Percentiles rank a stretch among this genome's conserved stretches.
phyloP scores from a whole-genome alignment of 306 rosid genomes.

The Comarum palustre region DNA sequence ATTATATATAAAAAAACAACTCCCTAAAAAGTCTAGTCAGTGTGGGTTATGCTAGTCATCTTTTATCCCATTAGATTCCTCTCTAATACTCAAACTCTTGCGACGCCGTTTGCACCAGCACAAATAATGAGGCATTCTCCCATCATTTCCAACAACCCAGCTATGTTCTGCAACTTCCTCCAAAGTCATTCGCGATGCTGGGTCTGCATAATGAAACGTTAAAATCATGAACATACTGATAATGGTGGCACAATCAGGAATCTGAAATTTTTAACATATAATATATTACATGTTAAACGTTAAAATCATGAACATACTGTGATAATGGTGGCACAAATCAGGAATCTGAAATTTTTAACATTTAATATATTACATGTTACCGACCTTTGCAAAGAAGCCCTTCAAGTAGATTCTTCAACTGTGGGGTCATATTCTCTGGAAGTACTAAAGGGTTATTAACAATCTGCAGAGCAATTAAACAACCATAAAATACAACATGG shows the following conservation, averaged over 20 bases:
- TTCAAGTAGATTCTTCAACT: constrained; percentile 60
- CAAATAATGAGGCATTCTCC: constrained; percentile 55
- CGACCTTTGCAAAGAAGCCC: constrained; percentile 92
- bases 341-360: background rate
- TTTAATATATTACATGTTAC: background rate
- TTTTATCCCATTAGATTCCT: constrained; percentile 42
- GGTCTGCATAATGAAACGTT: constrained; percentile 47
- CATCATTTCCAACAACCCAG: constrained; percentile 80
- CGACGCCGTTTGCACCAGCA: constrained; percentile 92
- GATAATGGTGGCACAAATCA: background rate
- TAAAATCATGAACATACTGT: background rate
- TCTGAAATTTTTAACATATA: background rate
- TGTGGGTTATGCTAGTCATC: constrained; percentile 26
- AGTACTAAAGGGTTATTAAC: constrained; percentile 69
- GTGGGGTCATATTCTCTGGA: constrained; percentile 68
- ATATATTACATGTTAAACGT: background rate
- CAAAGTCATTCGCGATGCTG: constrained; percentile 64
- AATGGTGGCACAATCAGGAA: background rate
- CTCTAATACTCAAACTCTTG: constrained; percentile 28
- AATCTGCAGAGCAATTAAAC: constrained; percentile 53
- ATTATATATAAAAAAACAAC: constrained; percentile 12
- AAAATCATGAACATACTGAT: background rate
- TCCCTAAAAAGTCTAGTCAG: constrained; percentile 33
- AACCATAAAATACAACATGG: background rate
- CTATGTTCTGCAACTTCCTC: constrained; percentile 53